Evolutionary conservation across 306 rosid species (phyloP).

Genomic region (Mimosa pudica): DNA sequence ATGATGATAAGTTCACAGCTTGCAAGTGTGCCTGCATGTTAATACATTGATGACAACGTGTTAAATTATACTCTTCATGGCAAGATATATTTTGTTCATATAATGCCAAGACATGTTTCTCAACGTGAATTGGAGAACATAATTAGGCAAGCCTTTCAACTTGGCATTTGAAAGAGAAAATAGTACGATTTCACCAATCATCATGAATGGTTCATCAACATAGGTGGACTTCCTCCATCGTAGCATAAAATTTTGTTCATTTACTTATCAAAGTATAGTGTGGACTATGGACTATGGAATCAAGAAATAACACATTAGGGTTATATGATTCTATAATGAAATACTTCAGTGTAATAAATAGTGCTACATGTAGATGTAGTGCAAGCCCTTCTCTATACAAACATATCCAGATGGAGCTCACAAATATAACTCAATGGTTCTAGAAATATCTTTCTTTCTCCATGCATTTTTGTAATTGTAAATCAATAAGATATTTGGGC

Average conservation of each 20-base stretch:
- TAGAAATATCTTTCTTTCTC: background rate
- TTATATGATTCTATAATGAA: background rate
- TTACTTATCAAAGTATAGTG: background rate
- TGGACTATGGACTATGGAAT: background rate
- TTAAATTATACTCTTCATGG: slow-evolving; percentile 15
- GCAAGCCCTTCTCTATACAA: background rate
- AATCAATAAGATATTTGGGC: background rate
- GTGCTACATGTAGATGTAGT: background rate
- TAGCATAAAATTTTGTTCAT: background rate
- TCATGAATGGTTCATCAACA: slow-evolving; percentile 3
- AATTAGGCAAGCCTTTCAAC: slow-evolving; percentile 5
- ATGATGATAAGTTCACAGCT: slow-evolving; percentile 73
- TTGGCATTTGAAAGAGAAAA: background rate
- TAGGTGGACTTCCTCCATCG: background rate
- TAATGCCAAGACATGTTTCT: slow-evolving; percentile 14
- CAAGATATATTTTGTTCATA: background rate
- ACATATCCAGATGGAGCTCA: background rate
- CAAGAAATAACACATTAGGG: background rate
- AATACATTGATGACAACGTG: slow-evolving; percentile 26
- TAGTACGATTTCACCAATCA: background rate
- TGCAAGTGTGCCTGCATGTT: slow-evolving; percentile 68
- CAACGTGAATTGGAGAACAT: slow-evolving; percentile 10
- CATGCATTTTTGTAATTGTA: background rate
- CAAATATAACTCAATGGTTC: background rate
- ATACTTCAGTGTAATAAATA: background rate